Base-by-base conservation (phyloP, 306 rosid species). In the Dalbergia cultrata region DNA sequence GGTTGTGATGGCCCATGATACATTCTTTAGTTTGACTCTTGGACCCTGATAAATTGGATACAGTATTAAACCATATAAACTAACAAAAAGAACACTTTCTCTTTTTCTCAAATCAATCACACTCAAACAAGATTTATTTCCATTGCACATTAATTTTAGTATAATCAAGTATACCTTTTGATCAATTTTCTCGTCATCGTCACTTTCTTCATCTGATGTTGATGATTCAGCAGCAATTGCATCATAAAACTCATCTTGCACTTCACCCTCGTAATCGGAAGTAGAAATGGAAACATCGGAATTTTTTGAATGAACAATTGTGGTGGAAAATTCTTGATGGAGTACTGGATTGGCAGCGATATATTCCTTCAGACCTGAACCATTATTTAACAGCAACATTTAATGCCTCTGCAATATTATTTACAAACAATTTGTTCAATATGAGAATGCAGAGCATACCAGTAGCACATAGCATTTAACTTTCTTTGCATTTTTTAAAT, bases 201-300 rank as follows among this genome's bases (percentile, higher is more conserved):
- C 86, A 43, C 77, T 81, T 60, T 75, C 87, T 9, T 84, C 88
- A 45, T 78, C 91, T 37, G 80, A 74, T 39, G 97, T 39, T 76
- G 97, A 88, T 3, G 98, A 88, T 85, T 88, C 92, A 10, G 87
- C 95, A 62, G 90, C 89, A 75, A 93, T 90, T 66, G 99, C 99
- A 86, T 95, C 99, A 81, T 89, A 95, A 86, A 95, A 95, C 83
- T 95, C 97, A 87, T 95, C 99, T 44, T 84, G 89, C 78, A 90
- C 82, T 60, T 88, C 96, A 78, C 90, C 91, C 45, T 89, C 95
- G 81, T 75, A 89, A 47, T 91, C 95, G 74, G 86, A 61, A 80
- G 43, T 76, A 22, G 93, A 83, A 81, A 80, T 13, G 19, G 97
- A 88, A 80, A 22, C 87, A 88, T 90, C 89, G 16, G 95, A 86